phyloP scores from a whole-genome alignment of 192 early-diverging fungal species.

The Coemansia sp. region DNA sequence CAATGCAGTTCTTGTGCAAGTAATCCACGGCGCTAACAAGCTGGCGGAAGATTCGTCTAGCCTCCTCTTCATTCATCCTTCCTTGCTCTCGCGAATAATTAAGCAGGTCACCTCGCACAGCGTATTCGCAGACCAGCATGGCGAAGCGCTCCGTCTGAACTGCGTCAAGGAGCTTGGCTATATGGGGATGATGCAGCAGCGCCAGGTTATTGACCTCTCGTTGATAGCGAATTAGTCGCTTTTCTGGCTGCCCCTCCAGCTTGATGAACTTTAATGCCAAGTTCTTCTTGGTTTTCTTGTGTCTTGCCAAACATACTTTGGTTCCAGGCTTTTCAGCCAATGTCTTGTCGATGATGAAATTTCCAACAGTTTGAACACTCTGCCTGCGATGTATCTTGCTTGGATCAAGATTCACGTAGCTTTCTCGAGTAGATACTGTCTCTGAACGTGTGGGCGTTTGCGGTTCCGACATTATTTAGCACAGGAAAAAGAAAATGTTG shows the following conservation, averaged over 20 bases:
- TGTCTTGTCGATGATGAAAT: slow-evolving; percentile 7
- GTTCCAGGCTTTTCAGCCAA: neutral
- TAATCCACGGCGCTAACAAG: slow-evolving; percentile 5
- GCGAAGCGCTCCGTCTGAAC: neutral
- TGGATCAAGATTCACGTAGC: neutral
- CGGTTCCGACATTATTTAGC: slow-evolving; percentile 3
- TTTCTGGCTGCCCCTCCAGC: slow-evolving; percentile 1
- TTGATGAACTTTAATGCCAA: slow-evolving; percentile 4
- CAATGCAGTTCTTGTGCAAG: slow-evolving; percentile 3
- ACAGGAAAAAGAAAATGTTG: neutral
- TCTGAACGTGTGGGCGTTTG: slow-evolving; percentile 4
- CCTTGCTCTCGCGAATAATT: neutral
- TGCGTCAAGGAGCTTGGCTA: neutral
- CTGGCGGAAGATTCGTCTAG: slow-evolving; percentile 1
- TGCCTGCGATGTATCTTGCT: slow-evolving; percentile 2
- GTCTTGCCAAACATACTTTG: slow-evolving; percentile 6
- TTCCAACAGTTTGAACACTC: neutral
- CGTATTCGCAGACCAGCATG: neutral
- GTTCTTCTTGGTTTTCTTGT: slow-evolving; percentile 4
- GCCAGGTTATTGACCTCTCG: slow-evolving; percentile 1
- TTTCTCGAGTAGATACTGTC: neutral
- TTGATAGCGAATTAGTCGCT: neutral
- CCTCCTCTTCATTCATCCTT: neutral
- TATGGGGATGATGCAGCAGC: slow-evolving; percentile 5
- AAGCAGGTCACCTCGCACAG: neutral